Conservation (phyloP, 768 basidiomycete species). For the Collybia sordida region DNA sequence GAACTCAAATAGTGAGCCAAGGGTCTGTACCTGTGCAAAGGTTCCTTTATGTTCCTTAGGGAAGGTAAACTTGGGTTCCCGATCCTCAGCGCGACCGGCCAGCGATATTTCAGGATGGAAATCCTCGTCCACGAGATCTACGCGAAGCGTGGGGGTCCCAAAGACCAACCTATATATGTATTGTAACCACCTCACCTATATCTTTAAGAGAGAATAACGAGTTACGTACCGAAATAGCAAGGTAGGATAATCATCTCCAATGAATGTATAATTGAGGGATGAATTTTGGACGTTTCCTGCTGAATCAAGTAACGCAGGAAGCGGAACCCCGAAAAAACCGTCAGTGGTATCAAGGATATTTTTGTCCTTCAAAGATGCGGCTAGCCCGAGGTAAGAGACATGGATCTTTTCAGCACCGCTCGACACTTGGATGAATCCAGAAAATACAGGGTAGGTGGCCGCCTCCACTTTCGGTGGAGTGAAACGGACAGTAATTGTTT, state of each 20-base stretch:
- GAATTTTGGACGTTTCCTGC: background rate
- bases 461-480: conserved; percentile 40
- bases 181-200: background rate
- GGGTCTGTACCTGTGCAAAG: conserved; percentile 24
- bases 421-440: conserved; percentile 52
- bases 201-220: background rate
- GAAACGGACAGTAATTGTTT: conserved; percentile 43
- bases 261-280: background rate
- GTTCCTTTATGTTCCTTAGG: background rate
- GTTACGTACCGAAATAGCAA: background rate
- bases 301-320: background rate
- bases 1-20: conserved; percentile 47
- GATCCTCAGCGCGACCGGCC: background rate
- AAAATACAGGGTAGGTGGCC: conserved; percentile 54
- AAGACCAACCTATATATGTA: background rate
- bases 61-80: background rate
- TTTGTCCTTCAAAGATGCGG: conserved; percentile 30
- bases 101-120: background rate
- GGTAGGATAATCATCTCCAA: background rate
- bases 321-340: background rate
- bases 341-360: background rate
- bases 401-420: conserved; percentile 35
- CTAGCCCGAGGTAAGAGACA: conserved; percentile 47
- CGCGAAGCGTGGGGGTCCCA: background rate
- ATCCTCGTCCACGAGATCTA: background rate